Conservation (phyloP, 345 rosid species). For the Gossypium longicalyx region DNA sequence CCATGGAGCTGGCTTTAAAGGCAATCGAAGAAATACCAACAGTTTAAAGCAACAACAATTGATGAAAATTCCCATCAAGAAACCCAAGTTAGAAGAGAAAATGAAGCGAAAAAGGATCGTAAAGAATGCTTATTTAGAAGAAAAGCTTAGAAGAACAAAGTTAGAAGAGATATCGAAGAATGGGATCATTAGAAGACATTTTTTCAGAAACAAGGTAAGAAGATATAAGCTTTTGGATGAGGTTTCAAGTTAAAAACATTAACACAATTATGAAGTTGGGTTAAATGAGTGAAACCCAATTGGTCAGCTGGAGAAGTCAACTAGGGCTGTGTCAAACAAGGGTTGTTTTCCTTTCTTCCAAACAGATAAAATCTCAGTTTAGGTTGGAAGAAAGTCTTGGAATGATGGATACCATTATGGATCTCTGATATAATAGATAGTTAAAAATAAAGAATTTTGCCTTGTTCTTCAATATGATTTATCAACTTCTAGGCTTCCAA, state of each 20-base stretch:
- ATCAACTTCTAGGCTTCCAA: no score
- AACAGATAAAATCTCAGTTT: background rate
- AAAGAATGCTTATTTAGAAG: conserved; percentile 37
- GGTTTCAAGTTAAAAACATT: conserved; percentile 40
- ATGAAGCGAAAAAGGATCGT: conserved; percentile 42
- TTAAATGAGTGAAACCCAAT: no score
- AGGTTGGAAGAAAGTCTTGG: background rate
- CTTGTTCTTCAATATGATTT: no score
- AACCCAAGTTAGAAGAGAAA: conserved; percentile 26
- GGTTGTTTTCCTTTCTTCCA: background rate
- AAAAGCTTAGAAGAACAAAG: conserved; percentile 44
- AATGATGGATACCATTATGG: background rate
- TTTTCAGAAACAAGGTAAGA: conserved; percentile 48
- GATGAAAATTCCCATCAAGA: conserved; percentile 30
- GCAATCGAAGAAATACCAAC: conserved; percentile 11
- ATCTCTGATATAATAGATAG: no score
- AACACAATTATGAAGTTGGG: no score
- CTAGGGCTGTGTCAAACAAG: no score
- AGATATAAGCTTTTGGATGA: conserved; percentile 64
- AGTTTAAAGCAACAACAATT: conserved; percentile 22
- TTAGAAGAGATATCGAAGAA: conserved; percentile 36
- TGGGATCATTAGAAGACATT: conserved; percentile 25
- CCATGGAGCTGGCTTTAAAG: conserved; percentile 4
- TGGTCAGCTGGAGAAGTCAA: no score
- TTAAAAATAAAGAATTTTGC: no score